Evolutionary conservation across 768 basidiomycete genomes (phyloP).

Genomic region (Trametes villosa): DNA sequence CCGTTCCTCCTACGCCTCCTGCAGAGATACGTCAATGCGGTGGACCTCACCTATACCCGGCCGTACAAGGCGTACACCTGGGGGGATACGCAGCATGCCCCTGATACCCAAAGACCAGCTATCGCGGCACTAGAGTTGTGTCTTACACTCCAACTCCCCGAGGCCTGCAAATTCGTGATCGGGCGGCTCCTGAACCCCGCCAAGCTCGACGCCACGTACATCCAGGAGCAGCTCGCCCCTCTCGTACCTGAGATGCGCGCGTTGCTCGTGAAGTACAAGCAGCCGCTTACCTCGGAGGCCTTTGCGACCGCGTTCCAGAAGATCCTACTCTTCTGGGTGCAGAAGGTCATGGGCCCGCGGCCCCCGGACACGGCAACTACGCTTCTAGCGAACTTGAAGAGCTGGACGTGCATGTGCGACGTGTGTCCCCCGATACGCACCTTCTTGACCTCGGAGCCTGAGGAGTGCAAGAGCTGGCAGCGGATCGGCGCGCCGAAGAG

Average conservation of each 20-base stretch:
- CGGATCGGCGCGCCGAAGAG: conserved; percentile 15
- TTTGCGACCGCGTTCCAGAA: conserved; percentile 15
- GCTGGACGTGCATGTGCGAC: conserved; percentile 17
- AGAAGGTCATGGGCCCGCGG: conserved; percentile 20
- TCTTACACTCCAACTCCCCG: background rate
- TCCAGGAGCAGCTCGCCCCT: conserved; percentile 18
- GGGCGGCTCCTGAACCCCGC: background rate
- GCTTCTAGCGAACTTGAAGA: background rate
- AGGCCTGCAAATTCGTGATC: background rate
- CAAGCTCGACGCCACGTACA: background rate
- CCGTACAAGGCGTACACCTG: background rate
- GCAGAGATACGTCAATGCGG: background rate
- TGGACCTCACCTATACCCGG: background rate
- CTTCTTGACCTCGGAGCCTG: conserved; percentile 7
- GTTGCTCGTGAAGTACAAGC: conserved; percentile 7
- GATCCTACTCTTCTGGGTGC: conserved; percentile 15
- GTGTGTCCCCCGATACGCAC: conserved; percentile 1
- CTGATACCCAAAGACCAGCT: background rate
- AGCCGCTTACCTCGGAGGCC: background rate
- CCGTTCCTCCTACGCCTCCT: background rate
- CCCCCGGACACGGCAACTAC: conserved; percentile 3
- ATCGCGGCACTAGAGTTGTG: conserved; percentile 14
- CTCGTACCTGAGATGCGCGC: conserved; percentile 16
- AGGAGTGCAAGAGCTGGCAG: background rate
- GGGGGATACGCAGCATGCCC: too few relatives aligned